Percentiles rank a stretch among this genome's conserved stretches.
These are phyloP conservation scores for Setaria italica DNA, from an alignment of 202 grass and related monocot species.

Conservation along the genomic window DNA sequence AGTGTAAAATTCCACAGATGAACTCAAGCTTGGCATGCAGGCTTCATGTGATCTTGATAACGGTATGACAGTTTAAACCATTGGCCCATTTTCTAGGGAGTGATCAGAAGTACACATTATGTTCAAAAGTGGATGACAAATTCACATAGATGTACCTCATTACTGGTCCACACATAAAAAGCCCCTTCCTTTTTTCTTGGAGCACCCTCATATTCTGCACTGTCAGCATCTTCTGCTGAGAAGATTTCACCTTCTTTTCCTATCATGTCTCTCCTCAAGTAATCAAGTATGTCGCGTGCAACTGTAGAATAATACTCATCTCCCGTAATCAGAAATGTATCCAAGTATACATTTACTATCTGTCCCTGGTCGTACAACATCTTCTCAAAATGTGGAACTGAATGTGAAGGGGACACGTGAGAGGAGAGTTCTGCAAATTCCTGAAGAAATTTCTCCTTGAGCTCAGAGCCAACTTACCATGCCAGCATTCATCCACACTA, in stretches of 20 bases:
- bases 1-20: neutral
- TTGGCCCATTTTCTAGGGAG: constrained; percentile 16
- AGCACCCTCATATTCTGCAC: constrained; percentile 76
- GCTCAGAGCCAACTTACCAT: constrained; percentile 59
- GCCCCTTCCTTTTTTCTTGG: constrained; percentile 86
- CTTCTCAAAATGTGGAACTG: constrained; percentile 99
- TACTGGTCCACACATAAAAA: constrained; percentile 87
- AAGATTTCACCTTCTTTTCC: constrained; percentile 89
- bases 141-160: constrained; percentile 61
- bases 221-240: constrained; percentile 99
- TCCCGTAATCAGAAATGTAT: constrained; percentile 79
- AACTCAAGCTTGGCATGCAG: neutral
- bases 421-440: constrained; percentile 18
- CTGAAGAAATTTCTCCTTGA: constrained; percentile 10
- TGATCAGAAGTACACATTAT: constrained; percentile 5
- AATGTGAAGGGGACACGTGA: constrained; percentile 36
- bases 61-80: neutral
- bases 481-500: constrained; percentile 96
- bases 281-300: constrained; percentile 86
- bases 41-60: constrained; percentile 2
- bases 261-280: constrained; percentile 96
- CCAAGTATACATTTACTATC: constrained; percentile 82
- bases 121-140: neutral
- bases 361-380: constrained; percentile 98
- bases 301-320: constrained; percentile 72